Base-by-base conservation (phyloP, 129 eudicot species). In the Escallonia rubra region DNA sequence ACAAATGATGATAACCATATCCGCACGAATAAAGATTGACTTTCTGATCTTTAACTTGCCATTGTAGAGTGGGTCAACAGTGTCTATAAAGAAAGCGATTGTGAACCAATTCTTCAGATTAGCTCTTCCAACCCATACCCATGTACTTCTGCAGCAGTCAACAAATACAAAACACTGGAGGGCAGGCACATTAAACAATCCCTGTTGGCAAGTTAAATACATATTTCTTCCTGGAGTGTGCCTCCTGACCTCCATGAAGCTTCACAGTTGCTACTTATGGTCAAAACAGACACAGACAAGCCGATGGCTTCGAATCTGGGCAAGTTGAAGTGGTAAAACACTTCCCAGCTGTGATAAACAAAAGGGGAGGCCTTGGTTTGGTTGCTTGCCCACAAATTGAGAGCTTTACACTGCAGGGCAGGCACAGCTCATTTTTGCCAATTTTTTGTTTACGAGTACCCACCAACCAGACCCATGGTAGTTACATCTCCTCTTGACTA, bases 401-500 rank as follows among this genome's bases (percentile, higher is more conserved):
- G 7, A 54, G 64, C 41, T 54, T 44, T 9, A 10, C 15, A 15
- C 41, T 71, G 5, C 2, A 5, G 43, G 7, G 41, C 45, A 15
- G 9, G 16, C 52, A 44, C 10, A 1, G 34, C 23, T 58, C 46
- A 10, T 44, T 42, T 57, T 8, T 3, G 10, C 2, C 47, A 57
- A 56, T 52, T 77, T 80, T 68, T 70, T 79, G 81, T 78, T 76
- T 61, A 50, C 65, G 74, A 74, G 68, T 78, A 63, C 83, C 84
- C 80, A 89, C 86, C 90, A 83, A 86, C 94, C 83, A 72, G 64
- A 44, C 67, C 59, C 34, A 70, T 73, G 66, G 81, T 91, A 43
- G 97, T 87, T 91, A 70, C 90, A 91, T 87, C 97, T 51, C 81
- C 97, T 70, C 71, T 91, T 91, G 97, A 91, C 97, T 87, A 79